Evolutionary conservation across 176 grass and related monocot genomes (phyloP).

Genomic region (Stipa capillata): DNA sequence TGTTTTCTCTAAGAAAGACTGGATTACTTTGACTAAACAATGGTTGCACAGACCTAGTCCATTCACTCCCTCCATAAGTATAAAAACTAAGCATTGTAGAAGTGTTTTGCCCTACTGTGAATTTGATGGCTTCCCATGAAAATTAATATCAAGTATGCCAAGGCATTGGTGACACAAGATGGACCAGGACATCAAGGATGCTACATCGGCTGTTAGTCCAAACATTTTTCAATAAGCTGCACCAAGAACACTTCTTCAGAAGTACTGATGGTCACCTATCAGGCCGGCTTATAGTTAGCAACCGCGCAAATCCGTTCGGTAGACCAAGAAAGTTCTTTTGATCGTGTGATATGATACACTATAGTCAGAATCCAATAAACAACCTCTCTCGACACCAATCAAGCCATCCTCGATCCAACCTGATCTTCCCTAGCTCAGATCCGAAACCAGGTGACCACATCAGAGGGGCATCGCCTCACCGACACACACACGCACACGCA

Average conservation of each 20-base stretch:
- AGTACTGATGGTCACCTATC: not conserved
- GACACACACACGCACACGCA: not conserved
- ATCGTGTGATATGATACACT: not conserved
- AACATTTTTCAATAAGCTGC: not conserved
- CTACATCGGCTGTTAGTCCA: not conserved
- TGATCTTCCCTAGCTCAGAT: slow-evolving; percentile 15
- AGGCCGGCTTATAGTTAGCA: not conserved
- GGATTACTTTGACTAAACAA: not conserved
- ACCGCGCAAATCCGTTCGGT: not conserved
- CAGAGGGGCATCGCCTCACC: not conserved
- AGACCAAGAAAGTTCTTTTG: not conserved
- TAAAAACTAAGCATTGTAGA: not conserved
- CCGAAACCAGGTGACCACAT: not conserved
- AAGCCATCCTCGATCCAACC: not conserved
- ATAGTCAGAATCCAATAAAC: not conserved
- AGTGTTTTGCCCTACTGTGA: not conserved
- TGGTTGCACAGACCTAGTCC: not conserved
- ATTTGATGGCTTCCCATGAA: not conserved
- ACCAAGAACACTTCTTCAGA: not conserved
- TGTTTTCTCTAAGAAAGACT: not conserved
- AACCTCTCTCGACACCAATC: not conserved
- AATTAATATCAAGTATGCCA: not conserved
- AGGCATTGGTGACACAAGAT: not conserved
- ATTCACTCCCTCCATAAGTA: not conserved
- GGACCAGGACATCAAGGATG: not conserved